phyloP scores from a whole-genome alignment of 2,329 filamentous ascomycete species.

The Epichloe amarillans region DNA sequence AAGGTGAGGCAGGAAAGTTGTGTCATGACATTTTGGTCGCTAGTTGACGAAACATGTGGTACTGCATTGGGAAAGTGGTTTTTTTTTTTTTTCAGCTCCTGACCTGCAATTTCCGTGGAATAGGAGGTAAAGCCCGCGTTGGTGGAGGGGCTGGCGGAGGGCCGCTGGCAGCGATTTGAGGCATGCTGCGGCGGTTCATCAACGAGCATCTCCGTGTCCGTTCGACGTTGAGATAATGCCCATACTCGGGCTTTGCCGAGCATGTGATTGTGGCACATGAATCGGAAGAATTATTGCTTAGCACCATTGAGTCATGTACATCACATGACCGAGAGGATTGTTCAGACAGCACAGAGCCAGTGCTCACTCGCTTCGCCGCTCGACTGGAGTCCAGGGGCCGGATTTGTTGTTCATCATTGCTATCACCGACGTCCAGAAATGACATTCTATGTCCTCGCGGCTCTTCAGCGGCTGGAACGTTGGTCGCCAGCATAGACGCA shows the following conservation, averaged over 20 bases:
- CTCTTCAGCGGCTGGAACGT: background rate
- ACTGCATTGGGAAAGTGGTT: too few relatives aligned
- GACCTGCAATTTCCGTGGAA: conserved; percentile 24
- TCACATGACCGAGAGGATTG: conserved; percentile 11
- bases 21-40: too few relatives aligned
- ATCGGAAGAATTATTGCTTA: conserved; percentile 15
- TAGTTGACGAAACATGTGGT: too few relatives aligned
- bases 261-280: conserved; percentile 11
- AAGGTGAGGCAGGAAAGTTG: too few relatives aligned
- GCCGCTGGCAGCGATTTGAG: conserved; percentile 32
- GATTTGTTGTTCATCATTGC: background rate
- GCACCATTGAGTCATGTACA: conserved; percentile 1
- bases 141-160: conserved; percentile 43
- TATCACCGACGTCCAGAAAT: conserved; percentile 2
- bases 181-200: conserved; percentile 33
- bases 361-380: conserved; percentile 16
- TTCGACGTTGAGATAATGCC: conserved; percentile 10
- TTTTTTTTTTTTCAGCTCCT: background rate
- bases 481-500: conserved; percentile 1
- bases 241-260: background rate
- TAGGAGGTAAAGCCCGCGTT: conserved; percentile 39
- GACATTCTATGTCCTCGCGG: conserved; percentile 3
- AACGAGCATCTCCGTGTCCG: conserved; percentile 11
- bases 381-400: conserved; percentile 7
- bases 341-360: conserved; percentile 16